Evolutionary conservation across 805 yeast species (phyloP).

Genomic region (Cyberlindnera nakhonratchasimensis): DNA sequence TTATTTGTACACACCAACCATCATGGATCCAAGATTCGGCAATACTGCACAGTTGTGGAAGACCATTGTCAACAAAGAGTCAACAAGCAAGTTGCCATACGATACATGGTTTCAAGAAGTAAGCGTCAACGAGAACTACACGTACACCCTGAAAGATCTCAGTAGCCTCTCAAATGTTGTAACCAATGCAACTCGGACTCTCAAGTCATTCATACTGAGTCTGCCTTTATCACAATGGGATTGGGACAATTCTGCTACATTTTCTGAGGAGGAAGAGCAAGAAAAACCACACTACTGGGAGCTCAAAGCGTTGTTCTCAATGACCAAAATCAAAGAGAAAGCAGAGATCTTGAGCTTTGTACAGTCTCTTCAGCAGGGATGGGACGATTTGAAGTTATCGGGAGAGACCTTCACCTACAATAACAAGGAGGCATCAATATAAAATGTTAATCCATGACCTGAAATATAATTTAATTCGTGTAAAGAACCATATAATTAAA

Average conservation of each 20-base stretch:
- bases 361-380: slow-evolving; percentile 5
- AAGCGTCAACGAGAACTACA: slow-evolving; percentile 49
- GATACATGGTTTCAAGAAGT: slow-evolving; percentile 46
- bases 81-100: slow-evolving; percentile 20
- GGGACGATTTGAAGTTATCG: slow-evolving; percentile 15
- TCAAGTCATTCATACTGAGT: slow-evolving; percentile 13
- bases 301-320: slow-evolving; percentile 5
- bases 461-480: too few relatives aligned
- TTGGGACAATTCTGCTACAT: slow-evolving; percentile 15
- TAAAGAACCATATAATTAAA: background rate
- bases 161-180: slow-evolving; percentile 31
- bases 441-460: too few relatives aligned
- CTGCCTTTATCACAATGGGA: slow-evolving; percentile 22
- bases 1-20: slow-evolving; percentile 47
- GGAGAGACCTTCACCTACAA: background rate
- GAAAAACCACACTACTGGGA: slow-evolving; percentile 6
- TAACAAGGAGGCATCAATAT: background rate
- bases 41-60: slow-evolving; percentile 29
- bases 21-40: slow-evolving; percentile 34
- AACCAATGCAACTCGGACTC: slow-evolving; percentile 23
- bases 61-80: slow-evolving; percentile 9
- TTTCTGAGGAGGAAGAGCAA: slow-evolving; percentile 8
- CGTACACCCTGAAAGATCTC: slow-evolving; percentile 37
- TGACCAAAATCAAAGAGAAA: slow-evolving; percentile 7
- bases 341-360: slow-evolving; percentile 2